Evolutionary conservation across 306 rosid genomes (phyloP).

Genomic region (Castanea crenata): DNA sequence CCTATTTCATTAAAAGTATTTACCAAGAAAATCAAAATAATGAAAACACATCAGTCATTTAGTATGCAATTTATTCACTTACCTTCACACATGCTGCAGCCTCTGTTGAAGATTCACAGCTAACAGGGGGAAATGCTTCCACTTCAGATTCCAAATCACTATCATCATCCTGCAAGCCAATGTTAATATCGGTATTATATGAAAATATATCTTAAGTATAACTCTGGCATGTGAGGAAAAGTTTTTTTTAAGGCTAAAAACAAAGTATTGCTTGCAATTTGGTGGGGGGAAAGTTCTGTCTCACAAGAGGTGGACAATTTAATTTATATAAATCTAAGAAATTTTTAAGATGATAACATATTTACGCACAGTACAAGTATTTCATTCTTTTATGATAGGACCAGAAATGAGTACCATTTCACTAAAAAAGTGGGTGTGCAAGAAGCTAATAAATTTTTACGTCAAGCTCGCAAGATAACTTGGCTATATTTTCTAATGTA

Average conservation of each 20-base stretch:
- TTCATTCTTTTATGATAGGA: neutral
- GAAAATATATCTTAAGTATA: neutral
- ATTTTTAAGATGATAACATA: neutral
- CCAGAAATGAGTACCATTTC: neutral
- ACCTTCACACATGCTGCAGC: slow-evolving; percentile 91
- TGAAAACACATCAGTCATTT: neutral
- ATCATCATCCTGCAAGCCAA: slow-evolving; percentile 73
- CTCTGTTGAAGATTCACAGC: slow-evolving; percentile 56
- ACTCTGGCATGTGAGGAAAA: neutral
- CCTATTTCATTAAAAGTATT: neutral
- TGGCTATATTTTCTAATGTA: neutral
- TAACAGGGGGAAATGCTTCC: slow-evolving; percentile 56
- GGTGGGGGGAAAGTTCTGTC: neutral
- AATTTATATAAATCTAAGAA: neutral
- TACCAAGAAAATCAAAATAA: neutral
- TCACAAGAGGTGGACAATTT: neutral
- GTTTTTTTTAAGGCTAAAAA: neutral
- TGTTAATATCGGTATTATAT: slow-evolving; percentile 20
- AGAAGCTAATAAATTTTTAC: neutral
- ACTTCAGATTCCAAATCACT: slow-evolving; percentile 81
- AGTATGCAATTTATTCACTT: neutral
- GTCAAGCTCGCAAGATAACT: neutral
- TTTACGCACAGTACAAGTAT: neutral
- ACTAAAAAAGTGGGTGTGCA: neutral
- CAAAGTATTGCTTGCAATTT: neutral